Evolutionary conservation across 2,329 filamentous ascomycete genomes (phyloP).

Genomic region (Alternaria alternata): DNA sequence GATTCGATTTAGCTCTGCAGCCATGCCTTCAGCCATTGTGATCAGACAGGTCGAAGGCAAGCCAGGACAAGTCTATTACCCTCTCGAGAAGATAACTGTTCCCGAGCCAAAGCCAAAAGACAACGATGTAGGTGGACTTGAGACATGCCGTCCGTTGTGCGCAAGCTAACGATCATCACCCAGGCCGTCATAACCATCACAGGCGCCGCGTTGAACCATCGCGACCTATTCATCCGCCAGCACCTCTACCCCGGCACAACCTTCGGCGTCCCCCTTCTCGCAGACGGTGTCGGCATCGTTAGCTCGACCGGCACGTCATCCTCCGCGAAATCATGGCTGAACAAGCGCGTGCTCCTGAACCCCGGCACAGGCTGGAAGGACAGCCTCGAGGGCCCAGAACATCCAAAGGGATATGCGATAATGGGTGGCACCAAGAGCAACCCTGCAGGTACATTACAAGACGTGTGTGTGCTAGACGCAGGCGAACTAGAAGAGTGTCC

Average conservation of each 20-base stretch:
- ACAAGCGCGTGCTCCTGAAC: conserved; percentile 78
- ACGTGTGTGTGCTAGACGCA: conserved; percentile 74
- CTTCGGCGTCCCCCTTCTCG: conserved; percentile 79
- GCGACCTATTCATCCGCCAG: conserved; percentile 92
- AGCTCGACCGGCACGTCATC: conserved; percentile 66
- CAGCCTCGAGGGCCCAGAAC: conserved; percentile 76
- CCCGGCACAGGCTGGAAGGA: conserved; percentile 81
- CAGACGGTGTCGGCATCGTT: conserved; percentile 83
- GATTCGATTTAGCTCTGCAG: neutral
- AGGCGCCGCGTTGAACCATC: conserved; percentile 89
- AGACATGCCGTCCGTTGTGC: neutral
- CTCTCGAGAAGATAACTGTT: conserved; percentile 54
- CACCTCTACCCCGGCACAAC: conserved; percentile 87
- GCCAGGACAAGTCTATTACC: conserved; percentile 88
- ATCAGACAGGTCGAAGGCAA: conserved; percentile 78
- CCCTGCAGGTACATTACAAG: conserved; percentile 75
- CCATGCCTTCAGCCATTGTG: conserved; percentile 65
- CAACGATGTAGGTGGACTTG: conserved; percentile 33
- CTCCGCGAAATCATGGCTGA: conserved; percentile 63
- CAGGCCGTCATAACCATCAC: conserved; percentile 79
- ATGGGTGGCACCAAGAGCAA: conserved; percentile 73
- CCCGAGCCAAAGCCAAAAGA: conserved; percentile 39
- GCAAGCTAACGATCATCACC: conserved; percentile 47
- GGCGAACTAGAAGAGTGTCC: conserved; percentile 80
- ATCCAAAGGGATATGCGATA: conserved; percentile 65